Percentiles rank a stretch among this genome's conserved stretches.
These are phyloP conservation scores for Plasmodium falciparum DNA, from an alignment of 169 alveolate species.

Conservation along the genomic window DNA sequence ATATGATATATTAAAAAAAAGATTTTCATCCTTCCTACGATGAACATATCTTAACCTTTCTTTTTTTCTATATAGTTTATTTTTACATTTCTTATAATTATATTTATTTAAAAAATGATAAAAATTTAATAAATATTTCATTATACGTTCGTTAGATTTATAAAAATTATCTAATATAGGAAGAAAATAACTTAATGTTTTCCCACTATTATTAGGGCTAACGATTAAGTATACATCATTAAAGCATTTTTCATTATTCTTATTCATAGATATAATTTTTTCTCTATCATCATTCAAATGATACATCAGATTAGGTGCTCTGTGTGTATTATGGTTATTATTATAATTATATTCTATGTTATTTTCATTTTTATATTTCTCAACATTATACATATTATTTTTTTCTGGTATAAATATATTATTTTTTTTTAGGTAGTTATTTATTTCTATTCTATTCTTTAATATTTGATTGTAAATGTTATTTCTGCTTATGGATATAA, in stretches of 20 bases:
- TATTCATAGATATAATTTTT: background rate
- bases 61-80: conserved; percentile 65
- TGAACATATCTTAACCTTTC: conserved; percentile 41
- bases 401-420: background rate
- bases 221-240: conserved; percentile 67
- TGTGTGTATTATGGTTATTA: background rate
- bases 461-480: conserved; percentile 39
- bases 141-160: conserved; percentile 38
- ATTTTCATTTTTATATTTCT: conserved; percentile 18
- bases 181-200: conserved; percentile 74
- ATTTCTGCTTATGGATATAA: background rate
- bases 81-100: conserved; percentile 72
- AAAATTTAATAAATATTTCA: conserved; percentile 56
- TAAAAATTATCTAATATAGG: conserved; percentile 67
- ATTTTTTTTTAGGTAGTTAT: conserved; percentile 32
- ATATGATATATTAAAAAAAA: conserved; percentile 67
- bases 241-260: conserved; percentile 30
- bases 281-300: background rate
- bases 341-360: background rate
- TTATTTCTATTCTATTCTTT: conserved; percentile 39
- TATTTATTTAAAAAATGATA: conserved; percentile 67
- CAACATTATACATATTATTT: conserved; percentile 45
- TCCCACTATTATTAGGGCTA: conserved; percentile 74
- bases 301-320: too few relatives aligned
- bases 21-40: conserved; percentile 38